Evolutionary conservation across 2,329 filamentous ascomycete species (phyloP).

Genomic region (Fusarium fujikuroi): DNA sequence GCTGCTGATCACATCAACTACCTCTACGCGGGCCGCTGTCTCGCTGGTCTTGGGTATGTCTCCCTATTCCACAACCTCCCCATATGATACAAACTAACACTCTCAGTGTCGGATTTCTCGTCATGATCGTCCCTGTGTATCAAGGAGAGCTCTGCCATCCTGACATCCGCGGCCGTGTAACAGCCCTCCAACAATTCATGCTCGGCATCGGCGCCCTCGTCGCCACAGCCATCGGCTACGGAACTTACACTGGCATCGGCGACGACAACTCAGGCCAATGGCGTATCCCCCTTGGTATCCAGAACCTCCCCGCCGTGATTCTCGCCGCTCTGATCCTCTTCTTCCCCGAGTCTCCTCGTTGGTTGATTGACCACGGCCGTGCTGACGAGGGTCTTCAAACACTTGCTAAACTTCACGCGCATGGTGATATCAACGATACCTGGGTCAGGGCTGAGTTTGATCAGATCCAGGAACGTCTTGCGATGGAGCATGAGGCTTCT

Average conservation of each 20-base stretch:
- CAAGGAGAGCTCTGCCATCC: slow-evolving; percentile 83
- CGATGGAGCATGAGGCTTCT: slow-evolving; percentile 72
- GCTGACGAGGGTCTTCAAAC: slow-evolving; percentile 71
- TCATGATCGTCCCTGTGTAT: slow-evolving; percentile 65
- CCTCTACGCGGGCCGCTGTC: slow-evolving; percentile 74
- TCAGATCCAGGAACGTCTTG: slow-evolving; percentile 74
- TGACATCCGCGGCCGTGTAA: slow-evolving; percentile 77
- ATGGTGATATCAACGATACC: slow-evolving; percentile 71
- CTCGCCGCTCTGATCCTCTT: slow-evolving; percentile 35
- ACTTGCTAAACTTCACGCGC: slow-evolving; percentile 74
- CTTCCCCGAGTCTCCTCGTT: slow-evolving; percentile 40
- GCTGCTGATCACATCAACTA: slow-evolving; percentile 68
- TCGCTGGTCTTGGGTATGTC: slow-evolving; percentile 67
- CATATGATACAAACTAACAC: neutral
- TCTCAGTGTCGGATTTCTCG: slow-evolving; percentile 36
- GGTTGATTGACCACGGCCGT: slow-evolving; percentile 73
- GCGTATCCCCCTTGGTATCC: slow-evolving; percentile 35
- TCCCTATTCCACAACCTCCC: no score
- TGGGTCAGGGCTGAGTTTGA: slow-evolving; percentile 78
- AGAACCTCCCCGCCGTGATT: slow-evolving; percentile 25
- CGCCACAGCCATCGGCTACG: slow-evolving; percentile 47
- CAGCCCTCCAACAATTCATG: slow-evolving; percentile 83
- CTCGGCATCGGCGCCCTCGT: slow-evolving; percentile 76
- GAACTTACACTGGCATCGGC: slow-evolving; percentile 7
- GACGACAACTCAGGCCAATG: slow-evolving; percentile 24